These are phyloP conservation scores for Pterocarpus santalinus DNA, from an alignment of 306 rosid genomes.

Conservation along the genomic window DNA sequence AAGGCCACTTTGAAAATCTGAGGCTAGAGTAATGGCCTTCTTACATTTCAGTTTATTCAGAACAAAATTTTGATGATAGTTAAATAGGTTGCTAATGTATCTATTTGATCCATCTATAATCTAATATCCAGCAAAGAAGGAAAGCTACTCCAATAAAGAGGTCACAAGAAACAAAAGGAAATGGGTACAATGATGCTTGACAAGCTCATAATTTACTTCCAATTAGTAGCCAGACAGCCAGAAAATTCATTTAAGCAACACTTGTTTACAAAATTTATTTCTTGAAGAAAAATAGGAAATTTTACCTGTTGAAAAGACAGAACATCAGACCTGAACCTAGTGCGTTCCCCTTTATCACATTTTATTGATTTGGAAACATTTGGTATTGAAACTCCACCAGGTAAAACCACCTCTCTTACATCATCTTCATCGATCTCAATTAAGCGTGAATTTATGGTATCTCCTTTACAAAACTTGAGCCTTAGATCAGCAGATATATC, in stretches of 20 bases:
- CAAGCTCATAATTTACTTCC: slow-evolving; percentile 7
- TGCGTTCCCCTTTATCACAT: slow-evolving; percentile 97
- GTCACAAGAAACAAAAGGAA: slow-evolving; percentile 36
- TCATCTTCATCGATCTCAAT: slow-evolving; percentile 78
- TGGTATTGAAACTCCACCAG: slow-evolving; percentile 80
- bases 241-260: slow-evolving; percentile 26
- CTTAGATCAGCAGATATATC: slow-evolving; percentile 79
- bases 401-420: slow-evolving; percentile 75
- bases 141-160: slow-evolving; percentile 16
- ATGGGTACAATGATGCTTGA: slow-evolving; percentile 21
- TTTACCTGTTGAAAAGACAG: slow-evolving; percentile 95
- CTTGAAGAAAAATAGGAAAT: slow-evolving; percentile 48
- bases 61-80: slow-evolving; percentile 6
- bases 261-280: slow-evolving; percentile 50
- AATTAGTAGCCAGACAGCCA: background rate
- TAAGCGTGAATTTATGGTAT: slow-evolving; percentile 61
- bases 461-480: slow-evolving; percentile 92
- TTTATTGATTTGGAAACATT: slow-evolving; percentile 85
- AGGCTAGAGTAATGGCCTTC: slow-evolving; percentile 29
- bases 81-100: slow-evolving; percentile 18
- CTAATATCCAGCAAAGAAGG: slow-evolving; percentile 26
- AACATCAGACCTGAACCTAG: slow-evolving; percentile 94
- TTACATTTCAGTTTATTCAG: slow-evolving; percentile 31
- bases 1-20: slow-evolving; percentile 23
- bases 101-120: slow-evolving; percentile 25